Evolutionary conservation across 202 grass and related monocot species (phyloP).

Genomic region (Brachypodium distachyon): DNA sequence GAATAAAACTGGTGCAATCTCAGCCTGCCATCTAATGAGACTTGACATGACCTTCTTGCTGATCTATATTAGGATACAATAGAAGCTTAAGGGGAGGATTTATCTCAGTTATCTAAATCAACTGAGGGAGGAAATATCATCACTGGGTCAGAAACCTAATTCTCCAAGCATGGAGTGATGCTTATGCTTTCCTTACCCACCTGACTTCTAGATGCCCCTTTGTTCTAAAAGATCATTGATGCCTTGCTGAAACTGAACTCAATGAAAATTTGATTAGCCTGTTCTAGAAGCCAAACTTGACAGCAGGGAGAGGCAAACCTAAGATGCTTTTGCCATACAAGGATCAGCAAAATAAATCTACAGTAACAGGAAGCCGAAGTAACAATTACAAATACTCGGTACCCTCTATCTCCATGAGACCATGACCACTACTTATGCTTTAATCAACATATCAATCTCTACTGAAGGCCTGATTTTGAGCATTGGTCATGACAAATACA

Average conservation of each 20-base stretch:
- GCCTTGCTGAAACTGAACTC: slow-evolving; percentile 14
- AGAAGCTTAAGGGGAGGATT: neutral
- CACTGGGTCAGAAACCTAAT: neutral
- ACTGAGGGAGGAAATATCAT: neutral
- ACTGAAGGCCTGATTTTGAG: neutral
- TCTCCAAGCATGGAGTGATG: slow-evolving; percentile 10
- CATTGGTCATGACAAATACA: neutral
- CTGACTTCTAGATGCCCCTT: slow-evolving; percentile 10
- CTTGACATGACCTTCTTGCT: neutral
- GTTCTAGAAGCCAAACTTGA: neutral
- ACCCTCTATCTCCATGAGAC: neutral
- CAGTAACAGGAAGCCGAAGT: neutral
- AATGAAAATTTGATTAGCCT: neutral
- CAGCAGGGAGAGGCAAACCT: neutral
- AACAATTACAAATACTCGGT: too few relatives aligned
- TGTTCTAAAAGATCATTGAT: slow-evolving; percentile 17
- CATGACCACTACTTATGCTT: neutral
- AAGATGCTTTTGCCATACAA: neutral
- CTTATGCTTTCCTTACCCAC: neutral
- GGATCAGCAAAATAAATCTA: neutral
- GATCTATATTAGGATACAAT: neutral
- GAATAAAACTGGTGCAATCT: neutral
- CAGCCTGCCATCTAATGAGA: neutral
- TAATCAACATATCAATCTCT: neutral
- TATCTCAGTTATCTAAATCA: neutral